These are phyloP conservation scores for Pseudotsuga menziesii DNA, from an alignment of 75 land plant genomes.

Conservation along the genomic window DNA sequence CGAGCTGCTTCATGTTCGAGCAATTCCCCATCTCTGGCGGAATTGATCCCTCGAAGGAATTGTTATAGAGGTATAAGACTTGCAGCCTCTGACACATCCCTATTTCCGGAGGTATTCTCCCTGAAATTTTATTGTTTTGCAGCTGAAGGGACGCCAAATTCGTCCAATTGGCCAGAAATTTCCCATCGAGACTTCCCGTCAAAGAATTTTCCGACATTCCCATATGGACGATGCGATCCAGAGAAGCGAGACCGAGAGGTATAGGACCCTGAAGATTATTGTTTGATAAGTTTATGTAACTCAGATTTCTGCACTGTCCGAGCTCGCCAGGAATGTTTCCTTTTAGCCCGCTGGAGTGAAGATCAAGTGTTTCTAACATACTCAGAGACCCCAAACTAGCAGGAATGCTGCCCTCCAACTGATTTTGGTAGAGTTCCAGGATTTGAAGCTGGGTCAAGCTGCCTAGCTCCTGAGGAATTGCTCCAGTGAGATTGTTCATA, in stretches of 20 bases:
- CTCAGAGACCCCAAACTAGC: slow-evolving; percentile 14
- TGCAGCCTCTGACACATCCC: not conserved
- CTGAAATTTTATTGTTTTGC: slow-evolving; percentile 20
- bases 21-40: slow-evolving; percentile 19
- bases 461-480: slow-evolving; percentile 24
- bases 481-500: no score
- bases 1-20: slow-evolving; percentile 9
- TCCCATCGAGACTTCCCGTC: slow-evolving; percentile 34
- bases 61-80: slow-evolving; percentile 11
- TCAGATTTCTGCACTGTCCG: slow-evolving; percentile 35
- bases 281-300: slow-evolving; percentile 37
- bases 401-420: slow-evolving; percentile 43
- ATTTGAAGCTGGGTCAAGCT: slow-evolving; percentile 24
- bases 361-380: slow-evolving; percentile 40
- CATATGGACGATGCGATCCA: slow-evolving; percentile 38
- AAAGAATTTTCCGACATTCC: slow-evolving; percentile 32
- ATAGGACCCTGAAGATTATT: slow-evolving; percentile 51
- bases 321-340: slow-evolving; percentile 45
- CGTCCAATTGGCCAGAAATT: slow-evolving; percentile 21
- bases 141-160: slow-evolving; percentile 27
- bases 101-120: slow-evolving; percentile 20
- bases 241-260: slow-evolving; percentile 45
- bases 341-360: slow-evolving; percentile 30
- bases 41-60: slow-evolving; percentile 12
- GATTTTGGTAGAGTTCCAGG: slow-evolving; percentile 39